Conservation (phyloP, 1,139 yeast species). For the Arxiozyma heterogenica region DNA sequence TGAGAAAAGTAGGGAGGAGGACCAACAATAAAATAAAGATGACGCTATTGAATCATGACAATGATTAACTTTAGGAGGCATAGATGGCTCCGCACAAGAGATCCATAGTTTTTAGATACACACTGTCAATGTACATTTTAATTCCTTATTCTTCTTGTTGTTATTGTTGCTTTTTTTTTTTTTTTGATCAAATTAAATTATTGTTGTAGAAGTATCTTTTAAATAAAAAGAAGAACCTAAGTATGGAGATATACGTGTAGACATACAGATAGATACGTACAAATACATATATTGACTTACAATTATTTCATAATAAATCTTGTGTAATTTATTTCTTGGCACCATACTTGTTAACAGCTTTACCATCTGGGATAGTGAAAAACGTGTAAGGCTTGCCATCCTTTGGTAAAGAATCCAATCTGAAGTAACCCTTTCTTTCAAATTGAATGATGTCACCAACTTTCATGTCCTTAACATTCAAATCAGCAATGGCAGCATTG, state of each 20-base stretch:
- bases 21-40: background rate
- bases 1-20: background rate
- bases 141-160: too few species aligned
- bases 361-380: constrained; percentile 96
- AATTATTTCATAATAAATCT: too few species aligned
- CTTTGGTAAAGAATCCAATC: constrained; percentile 55
- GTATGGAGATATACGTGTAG: background rate
- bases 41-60: background rate
- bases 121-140: too few species aligned
- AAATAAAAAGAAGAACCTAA: background rate
- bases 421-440: constrained; percentile 94
- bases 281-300: too few species aligned
- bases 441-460: constrained; percentile 86
- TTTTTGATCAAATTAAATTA: background rate
- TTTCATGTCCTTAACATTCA: constrained; percentile 65
- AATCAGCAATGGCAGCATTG: constrained; percentile 69
- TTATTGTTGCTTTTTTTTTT: too few species aligned
- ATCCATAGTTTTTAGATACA: background rate
- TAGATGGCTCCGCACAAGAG: too few species aligned
- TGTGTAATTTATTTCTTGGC: constrained; percentile 40
- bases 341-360: constrained; percentile 76
- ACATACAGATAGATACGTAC: too few species aligned
- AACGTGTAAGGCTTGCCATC: constrained; percentile 62
- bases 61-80: too few species aligned
- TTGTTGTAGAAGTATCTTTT: background rate